Evolutionary conservation across 2,329 filamentous ascomycete species (phyloP).

Genomic region (Bipolaris gigantea): DNA sequence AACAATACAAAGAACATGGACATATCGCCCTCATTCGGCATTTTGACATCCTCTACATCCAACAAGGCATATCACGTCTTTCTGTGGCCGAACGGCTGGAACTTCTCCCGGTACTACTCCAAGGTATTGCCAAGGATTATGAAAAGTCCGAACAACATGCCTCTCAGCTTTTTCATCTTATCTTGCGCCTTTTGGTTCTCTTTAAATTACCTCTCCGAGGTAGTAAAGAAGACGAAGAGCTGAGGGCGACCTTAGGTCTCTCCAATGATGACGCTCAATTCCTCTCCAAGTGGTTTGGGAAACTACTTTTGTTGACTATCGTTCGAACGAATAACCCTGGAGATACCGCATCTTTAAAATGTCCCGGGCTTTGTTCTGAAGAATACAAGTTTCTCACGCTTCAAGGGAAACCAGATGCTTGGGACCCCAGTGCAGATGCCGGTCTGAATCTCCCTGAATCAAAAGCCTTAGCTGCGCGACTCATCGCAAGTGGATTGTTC

Average conservation of each 20-base stretch:
- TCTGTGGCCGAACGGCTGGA: constrained; percentile 65
- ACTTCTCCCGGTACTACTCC: constrained; percentile 70
- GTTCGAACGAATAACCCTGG: constrained; percentile 45
- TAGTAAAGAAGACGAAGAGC: constrained; percentile 71
- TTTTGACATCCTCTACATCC: constrained; percentile 85
- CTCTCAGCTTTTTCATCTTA: constrained; percentile 76
- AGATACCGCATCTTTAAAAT: constrained; percentile 44
- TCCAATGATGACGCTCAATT: constrained; percentile 72
- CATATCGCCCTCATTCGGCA: constrained; percentile 75
- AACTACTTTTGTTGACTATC: constrained; percentile 68
- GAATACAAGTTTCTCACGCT: constrained; percentile 71
- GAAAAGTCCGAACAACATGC: constrained; percentile 58
- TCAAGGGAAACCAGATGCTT: constrained; percentile 68
- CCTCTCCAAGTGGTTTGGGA: constrained; percentile 73
- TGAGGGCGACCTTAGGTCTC: constrained; percentile 69
- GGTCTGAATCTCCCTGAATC: constrained; percentile 69
- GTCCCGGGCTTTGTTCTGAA: constrained; percentile 64
- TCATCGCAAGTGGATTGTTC: constrained; percentile 85
- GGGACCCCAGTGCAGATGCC: constrained; percentile 62
- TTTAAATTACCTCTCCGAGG: constrained; percentile 74
- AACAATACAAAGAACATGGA: constrained; percentile 81
- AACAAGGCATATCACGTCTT: constrained; percentile 73
- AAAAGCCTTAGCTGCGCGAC: constrained; percentile 68
- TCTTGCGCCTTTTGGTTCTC: constrained; percentile 74
- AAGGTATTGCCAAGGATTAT: constrained; percentile 65